phyloP scores from a whole-genome alignment of 176 grass and related monocot genomes.

The Oryza officinalis region DNA sequence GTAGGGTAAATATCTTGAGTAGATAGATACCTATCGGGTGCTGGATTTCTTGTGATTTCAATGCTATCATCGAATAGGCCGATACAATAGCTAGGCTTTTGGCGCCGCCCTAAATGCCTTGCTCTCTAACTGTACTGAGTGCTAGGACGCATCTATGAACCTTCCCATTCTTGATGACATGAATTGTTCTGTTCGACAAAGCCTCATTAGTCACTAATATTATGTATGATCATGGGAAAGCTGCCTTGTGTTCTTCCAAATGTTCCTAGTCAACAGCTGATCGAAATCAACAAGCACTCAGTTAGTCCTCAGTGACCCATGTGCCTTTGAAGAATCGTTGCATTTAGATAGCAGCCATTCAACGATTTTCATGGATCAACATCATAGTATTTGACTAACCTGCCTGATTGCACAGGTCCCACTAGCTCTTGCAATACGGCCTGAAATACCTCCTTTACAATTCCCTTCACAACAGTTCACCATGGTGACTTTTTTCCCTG shows the following conservation, averaged over 20 bases:
- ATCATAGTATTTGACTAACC: neutral
- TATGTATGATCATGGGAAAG: too few species aligned
- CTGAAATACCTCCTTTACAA: neutral
- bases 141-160: neutral
- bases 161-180: too few species aligned
- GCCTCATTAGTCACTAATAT: too few species aligned
- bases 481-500: slow-evolving; percentile 18
- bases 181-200: neutral
- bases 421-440: neutral
- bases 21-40: too few species aligned
- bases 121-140: too few species aligned
- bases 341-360: neutral
- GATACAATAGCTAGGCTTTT: too few species aligned
- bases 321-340: neutral
- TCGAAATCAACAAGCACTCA: neutral
- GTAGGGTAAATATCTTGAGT: too few species aligned
- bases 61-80: too few species aligned
- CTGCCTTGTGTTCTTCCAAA: too few species aligned
- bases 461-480: neutral
- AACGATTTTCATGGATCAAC: neutral
- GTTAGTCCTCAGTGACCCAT: neutral
- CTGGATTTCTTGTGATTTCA: too few species aligned
- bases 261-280: neutral
- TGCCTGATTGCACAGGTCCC: neutral
- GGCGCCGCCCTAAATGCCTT: too few species aligned